Conservation (phyloP, 495 filamentous ascomycete genomes). For the Penicillium pancosmium region DNA sequence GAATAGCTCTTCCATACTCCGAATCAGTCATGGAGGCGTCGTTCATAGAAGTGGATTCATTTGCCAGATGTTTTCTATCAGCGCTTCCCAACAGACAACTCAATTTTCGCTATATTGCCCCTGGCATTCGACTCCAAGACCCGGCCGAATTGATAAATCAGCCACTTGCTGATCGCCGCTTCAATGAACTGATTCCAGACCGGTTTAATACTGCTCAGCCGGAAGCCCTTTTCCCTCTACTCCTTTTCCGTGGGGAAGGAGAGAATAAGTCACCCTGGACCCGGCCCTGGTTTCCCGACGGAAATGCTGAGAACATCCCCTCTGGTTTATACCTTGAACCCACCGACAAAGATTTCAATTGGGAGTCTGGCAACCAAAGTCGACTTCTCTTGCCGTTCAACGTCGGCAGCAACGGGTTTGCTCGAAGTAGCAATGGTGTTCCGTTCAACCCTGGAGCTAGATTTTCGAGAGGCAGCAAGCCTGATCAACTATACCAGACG, state of each 20-base stretch:
- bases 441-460: neutral
- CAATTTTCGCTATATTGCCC: slow-evolving; percentile 18
- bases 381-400: slow-evolving; percentile 10
- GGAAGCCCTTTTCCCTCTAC: neutral
- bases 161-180: slow-evolving; percentile 6
- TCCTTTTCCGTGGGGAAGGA: slow-evolving; percentile 12
- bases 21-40: neutral
- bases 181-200: neutral
- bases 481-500: slow-evolving; percentile 6
- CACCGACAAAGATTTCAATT: neutral
- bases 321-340: slow-evolving; percentile 11
- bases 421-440: slow-evolving; percentile 13
- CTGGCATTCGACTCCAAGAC: slow-evolving; percentile 8
- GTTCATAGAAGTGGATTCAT: neutral
- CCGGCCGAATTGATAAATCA: neutral
- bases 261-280: slow-evolving; percentile 1
- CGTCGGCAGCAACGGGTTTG: slow-evolving; percentile 6
- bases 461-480: neutral
- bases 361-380: slow-evolving; percentile 9
- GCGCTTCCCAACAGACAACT: slow-evolving; percentile 4
- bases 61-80: slow-evolving; percentile 5
- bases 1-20: slow-evolving; percentile 1
- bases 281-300: slow-evolving; percentile 7
- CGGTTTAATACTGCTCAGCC: neutral
- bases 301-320: neutral